These are phyloP conservation scores for Somion occarium DNA, from an alignment of 1,284 basidiomycete genomes.

Conservation along the genomic window DNA sequence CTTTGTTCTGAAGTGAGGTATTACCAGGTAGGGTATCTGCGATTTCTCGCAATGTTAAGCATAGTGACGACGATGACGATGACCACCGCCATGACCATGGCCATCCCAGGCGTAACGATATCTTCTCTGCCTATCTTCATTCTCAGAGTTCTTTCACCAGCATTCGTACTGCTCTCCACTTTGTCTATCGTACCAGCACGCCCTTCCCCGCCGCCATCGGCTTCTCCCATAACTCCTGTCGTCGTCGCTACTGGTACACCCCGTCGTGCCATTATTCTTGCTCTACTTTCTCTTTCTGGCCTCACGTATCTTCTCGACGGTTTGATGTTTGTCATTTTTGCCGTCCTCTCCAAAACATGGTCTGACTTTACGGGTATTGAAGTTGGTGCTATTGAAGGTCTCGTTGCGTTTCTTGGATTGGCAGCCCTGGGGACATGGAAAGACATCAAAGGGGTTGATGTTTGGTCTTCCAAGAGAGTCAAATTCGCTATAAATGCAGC, in stretches of 20 bases:
- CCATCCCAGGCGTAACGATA: conserved; percentile 9
- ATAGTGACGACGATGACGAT: conserved; percentile 25
- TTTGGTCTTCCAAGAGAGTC: conserved; percentile 63
- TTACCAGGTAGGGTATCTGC: conserved; percentile 77
- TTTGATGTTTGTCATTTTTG: conserved; percentile 57
- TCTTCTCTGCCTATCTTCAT: conserved; percentile 38
- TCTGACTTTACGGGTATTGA: conserved; percentile 61
- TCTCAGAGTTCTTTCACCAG: conserved; percentile 60
- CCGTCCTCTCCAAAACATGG: conserved; percentile 64
- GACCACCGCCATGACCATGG: conserved; percentile 14
- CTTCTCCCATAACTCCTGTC: conserved; percentile 69
- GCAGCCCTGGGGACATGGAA: conserved; percentile 73
- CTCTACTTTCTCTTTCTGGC: conserved; percentile 66
- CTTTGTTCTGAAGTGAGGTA: conserved; percentile 78
- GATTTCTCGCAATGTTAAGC: conserved; percentile 68
- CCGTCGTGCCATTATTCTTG: conserved; percentile 66
- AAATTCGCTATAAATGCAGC: conserved; percentile 48
- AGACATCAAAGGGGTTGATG: conserved; percentile 62
- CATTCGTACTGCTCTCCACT: conserved; percentile 53
- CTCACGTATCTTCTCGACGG: conserved; percentile 86
- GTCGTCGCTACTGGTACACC: conserved; percentile 67
- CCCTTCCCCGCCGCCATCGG: conserved; percentile 40
- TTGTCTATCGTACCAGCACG: conserved; percentile 53
- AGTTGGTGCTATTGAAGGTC: conserved; percentile 59
- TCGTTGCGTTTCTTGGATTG: conserved; percentile 62